A percentile compares a stretch with the other conserved stretches of the same genome.
Conservation (phyloP, 352 stramenopile species). For the Globisporangium cylindrosporum region DNA sequence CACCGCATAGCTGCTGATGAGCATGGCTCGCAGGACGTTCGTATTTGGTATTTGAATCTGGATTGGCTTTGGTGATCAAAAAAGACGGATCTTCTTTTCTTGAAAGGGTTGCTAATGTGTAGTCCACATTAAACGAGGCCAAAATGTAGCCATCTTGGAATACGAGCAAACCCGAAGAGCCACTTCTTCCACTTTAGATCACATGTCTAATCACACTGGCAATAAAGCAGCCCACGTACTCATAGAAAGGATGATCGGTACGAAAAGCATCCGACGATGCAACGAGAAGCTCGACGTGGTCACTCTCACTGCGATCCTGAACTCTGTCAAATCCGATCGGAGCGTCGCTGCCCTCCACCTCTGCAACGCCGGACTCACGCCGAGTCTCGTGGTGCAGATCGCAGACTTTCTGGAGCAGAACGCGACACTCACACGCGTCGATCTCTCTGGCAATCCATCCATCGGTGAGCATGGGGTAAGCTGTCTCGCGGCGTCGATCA, state of each 20-base stretch:
- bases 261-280: background rate
- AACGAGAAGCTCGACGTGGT: conserved; percentile 31
- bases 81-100: background rate
- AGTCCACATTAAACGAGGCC: conserved; percentile 1
- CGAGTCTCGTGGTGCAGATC: conserved; percentile 40
- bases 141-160: conserved; percentile 8
- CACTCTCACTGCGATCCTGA: conserved; percentile 23
- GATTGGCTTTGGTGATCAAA: background rate
- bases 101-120: conserved; percentile 4
- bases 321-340: conserved; percentile 14
- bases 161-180: background rate
- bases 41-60: background rate
- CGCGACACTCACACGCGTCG: conserved; percentile 30
- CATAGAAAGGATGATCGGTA: background rate
- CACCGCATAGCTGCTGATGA: background rate
- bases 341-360: conserved; percentile 23
- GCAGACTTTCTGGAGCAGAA: conserved; percentile 51
- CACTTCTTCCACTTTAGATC: background rate
- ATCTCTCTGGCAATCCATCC: conserved; percentile 31
- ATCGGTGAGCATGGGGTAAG: conserved; percentile 33
- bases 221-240: too few relatives aligned
- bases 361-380: conserved; percentile 27
- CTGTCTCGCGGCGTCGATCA: conserved; percentile 34
- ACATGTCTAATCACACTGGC: background rate
- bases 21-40: background rate